Conservation (phyloP, 805 yeast genomes). For the Candida dajiaensis region DNA sequence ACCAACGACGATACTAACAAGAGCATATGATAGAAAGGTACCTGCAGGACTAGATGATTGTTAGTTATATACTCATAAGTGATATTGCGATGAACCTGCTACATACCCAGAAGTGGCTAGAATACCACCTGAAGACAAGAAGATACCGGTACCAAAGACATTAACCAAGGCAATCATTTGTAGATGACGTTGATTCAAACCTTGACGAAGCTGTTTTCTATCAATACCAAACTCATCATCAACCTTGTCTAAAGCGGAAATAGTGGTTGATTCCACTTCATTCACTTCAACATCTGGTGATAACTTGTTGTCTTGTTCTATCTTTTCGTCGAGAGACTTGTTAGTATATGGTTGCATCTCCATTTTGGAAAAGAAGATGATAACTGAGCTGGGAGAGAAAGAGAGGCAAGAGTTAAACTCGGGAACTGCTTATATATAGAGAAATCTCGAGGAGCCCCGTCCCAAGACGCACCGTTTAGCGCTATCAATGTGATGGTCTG, state of each 20-base stretch:
- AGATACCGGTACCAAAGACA: constrained; percentile 39
- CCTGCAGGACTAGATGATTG: constrained; percentile 26
- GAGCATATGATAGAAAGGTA: constrained; percentile 26
- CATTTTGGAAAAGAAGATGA: not conserved
- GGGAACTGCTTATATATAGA: not conserved
- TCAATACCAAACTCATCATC: constrained; percentile 10
- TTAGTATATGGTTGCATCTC: not conserved
- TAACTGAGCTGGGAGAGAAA: too few relatives aligned
- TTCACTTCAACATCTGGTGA: constrained; percentile 1
- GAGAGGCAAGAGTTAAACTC: too few relatives aligned
- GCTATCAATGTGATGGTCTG: not conserved
- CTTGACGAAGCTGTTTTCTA: constrained; percentile 7
- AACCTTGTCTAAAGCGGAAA: not conserved
- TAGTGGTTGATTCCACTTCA: not conserved
- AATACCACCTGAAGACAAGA: constrained; percentile 33
- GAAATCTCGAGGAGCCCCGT: not conserved
- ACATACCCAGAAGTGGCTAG: constrained; percentile 24
- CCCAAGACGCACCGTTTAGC: too few relatives aligned
- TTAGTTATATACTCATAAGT: not conserved
- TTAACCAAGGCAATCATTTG: constrained; percentile 45
- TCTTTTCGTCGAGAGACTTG: not conserved
- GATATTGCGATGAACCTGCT: too few relatives aligned
- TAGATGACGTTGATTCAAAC: constrained; percentile 28
- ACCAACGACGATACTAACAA: constrained; percentile 32
- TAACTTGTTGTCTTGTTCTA: not conserved